Evolutionary conservation across 345 rosid species (phyloP), one percentile per base, ranked within the genome.

Genomic region (Hirschfeldia incana): DNA sequence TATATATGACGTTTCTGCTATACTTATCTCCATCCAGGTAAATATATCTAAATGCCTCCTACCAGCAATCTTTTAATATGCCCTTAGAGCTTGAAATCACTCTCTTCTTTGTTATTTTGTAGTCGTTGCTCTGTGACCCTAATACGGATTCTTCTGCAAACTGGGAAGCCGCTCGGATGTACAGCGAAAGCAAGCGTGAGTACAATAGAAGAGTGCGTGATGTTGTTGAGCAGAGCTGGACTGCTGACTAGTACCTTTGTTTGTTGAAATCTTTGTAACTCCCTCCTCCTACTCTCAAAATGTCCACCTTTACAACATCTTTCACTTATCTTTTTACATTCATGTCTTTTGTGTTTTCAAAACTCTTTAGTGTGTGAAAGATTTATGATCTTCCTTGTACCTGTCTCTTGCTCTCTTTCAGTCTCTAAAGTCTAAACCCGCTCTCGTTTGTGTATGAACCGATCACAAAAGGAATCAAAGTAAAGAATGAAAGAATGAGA

Each of bases 21-120:
- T 94, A 81, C 97, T 92, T 32, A 91, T 97, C 32, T 94, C 98
- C 46, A 91, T 94, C 78, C 98, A 94, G 94, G 98, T 92, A 4
- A 65, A 13, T 63, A 8, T 5, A 55, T 13, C 0, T 49, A 57
- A 29, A 39, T 70, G 65, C 57, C 75, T 42, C 53, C 5, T 39
- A 65, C 34, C 9, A 6, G 37, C 36, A n/a, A n/a, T 13, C 63
- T 74, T 57, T 3, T 59, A 17, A 9, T 36, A 36, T 39, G 16
- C 65, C 10, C 49, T 70, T 15, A 16, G 17, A 78, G 49, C 60
- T 29, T 57, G 2, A 59, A 58, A 13, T 12, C 16, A 26, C 39
- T 46, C 16, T 26, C 63, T 58, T 44, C 32, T 67, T 46, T 21
- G 53, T 6, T 11, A 11, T 46, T 46, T 15, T 60, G 9, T 64